phyloP scores from a whole-genome alignment of 371 early-diverging fungal species.

The Choanephora cucurbitarum region DNA sequence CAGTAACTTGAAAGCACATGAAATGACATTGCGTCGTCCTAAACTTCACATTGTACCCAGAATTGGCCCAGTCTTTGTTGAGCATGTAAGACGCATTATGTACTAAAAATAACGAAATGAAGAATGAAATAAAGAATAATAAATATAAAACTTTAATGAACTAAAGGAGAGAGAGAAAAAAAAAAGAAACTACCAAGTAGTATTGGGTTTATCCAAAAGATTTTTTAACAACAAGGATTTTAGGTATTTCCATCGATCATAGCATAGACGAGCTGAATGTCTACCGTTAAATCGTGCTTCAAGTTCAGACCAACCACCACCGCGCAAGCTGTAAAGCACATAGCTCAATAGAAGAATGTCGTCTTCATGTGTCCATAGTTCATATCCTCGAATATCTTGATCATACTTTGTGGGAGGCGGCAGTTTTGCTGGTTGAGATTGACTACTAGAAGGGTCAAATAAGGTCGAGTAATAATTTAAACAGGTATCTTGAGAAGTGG shows the following conservation, averaged over 20 bases:
- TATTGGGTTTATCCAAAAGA: slow-evolving; percentile 21
- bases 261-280: slow-evolving; percentile 31
- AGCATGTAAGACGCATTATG: slow-evolving; percentile 20
- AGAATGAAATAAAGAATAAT: too few relatives aligned
- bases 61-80: slow-evolving; percentile 27
- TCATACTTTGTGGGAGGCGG: slow-evolving; percentile 35
- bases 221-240: slow-evolving; percentile 23
- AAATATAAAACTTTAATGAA: neutral
- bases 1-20: slow-evolving; percentile 14
- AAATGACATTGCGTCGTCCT: slow-evolving; percentile 23
- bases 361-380: slow-evolving; percentile 34
- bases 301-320: slow-evolving; percentile 29
- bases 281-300: slow-evolving; percentile 24
- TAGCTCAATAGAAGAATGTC: slow-evolving; percentile 27
- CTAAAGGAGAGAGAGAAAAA: neutral
- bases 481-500: neutral
- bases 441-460: slow-evolving; percentile 1
- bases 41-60: slow-evolving; percentile 25
- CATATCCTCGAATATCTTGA: slow-evolving; percentile 46
- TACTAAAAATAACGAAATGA: neutral
- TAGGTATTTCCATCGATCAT: slow-evolving; percentile 28
- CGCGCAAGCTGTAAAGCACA: slow-evolving; percentile 24
- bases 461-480: slow-evolving; percentile 1
- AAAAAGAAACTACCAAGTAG: slow-evolving; percentile 8
- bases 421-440: slow-evolving; percentile 7